Evolutionary conservation across 2,329 filamentous ascomycete genomes (phyloP).

Genomic region (Ceratocystiopsis minuta): DNA sequence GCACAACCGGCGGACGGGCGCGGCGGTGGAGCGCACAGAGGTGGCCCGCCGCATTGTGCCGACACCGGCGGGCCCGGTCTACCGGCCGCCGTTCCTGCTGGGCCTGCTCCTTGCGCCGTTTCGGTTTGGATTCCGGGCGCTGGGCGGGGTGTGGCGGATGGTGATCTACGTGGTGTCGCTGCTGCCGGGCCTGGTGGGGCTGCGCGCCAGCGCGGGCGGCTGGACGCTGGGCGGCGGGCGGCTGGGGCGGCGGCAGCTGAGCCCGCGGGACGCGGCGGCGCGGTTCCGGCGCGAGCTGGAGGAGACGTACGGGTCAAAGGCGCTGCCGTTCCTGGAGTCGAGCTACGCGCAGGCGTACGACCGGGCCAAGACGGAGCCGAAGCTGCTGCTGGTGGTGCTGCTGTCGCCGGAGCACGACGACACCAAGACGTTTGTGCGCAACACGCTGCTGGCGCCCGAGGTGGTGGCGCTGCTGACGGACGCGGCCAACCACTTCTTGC

Average conservation of each 20-base stretch:
- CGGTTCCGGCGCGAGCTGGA: conserved; percentile 87
- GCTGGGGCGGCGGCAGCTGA: conserved; percentile 44
- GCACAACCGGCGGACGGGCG: not conserved
- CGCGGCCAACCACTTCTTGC: conserved; percentile 57
- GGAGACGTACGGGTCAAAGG: conserved; percentile 65
- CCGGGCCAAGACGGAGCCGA: conserved; percentile 72
- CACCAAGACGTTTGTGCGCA: conserved; percentile 60
- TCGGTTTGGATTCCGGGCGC: conserved; percentile 53
- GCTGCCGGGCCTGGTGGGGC: conserved; percentile 47
- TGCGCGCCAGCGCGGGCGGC: conserved; percentile 15
- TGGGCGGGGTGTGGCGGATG: conserved; percentile 51
- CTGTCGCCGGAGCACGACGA: conserved; percentile 91
- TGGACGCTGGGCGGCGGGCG: conserved; percentile 32
- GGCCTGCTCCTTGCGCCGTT: conserved; percentile 68
- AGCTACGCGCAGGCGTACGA: conserved; percentile 89
- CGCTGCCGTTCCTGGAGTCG: conserved; percentile 64
- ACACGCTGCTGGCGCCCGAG: conserved; percentile 62
- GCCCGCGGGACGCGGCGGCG: conserved; percentile 72
- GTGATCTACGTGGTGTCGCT: conserved; percentile 68
- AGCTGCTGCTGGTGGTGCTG: conserved; percentile 77
- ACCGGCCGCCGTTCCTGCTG: conserved; percentile 57
- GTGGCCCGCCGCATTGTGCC: conserved; percentile 75
- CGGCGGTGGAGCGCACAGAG: conserved; percentile 26
- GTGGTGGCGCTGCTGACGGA: conserved; percentile 59
- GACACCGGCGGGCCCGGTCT: conserved; percentile 43